Percentiles rank a stretch among this genome's conserved stretches.
These are phyloP conservation scores for Fusarium chlamydosporum DNA, from an alignment of 2,329 filamentous ascomycete species.

Conservation along the genomic window DNA sequence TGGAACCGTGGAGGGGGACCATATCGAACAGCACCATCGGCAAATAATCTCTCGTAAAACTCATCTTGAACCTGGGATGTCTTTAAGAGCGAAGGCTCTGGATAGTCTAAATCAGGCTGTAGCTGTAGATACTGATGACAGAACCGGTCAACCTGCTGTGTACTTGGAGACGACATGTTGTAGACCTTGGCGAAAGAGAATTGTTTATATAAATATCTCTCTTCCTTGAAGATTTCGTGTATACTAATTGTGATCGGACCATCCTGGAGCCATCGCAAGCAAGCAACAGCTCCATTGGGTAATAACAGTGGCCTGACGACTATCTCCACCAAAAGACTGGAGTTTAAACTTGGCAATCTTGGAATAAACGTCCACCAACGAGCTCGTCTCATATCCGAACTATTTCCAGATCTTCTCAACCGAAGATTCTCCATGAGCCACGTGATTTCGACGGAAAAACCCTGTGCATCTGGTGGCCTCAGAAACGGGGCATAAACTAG, in stretches of 20 bases:
- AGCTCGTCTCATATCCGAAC: constrained; percentile 17
- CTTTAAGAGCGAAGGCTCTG: constrained; percentile 70
- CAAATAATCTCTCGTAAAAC: constrained; percentile 77
- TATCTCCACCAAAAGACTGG: constrained; percentile 43
- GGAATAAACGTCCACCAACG: constrained; percentile 12
- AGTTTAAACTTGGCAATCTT: constrained; percentile 37
- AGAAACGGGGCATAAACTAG: constrained; percentile 29
- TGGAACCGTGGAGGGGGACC: constrained; percentile 79
- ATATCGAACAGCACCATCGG: constrained; percentile 66
- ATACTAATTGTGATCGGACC: constrained; percentile 26
- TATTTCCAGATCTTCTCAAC: not conserved
- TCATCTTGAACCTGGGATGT: constrained; percentile 73
- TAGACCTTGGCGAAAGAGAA: not conserved
- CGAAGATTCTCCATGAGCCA: constrained; percentile 47
- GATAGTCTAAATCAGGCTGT: constrained; percentile 74
- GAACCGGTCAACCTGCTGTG: constrained; percentile 63
- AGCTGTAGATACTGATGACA: constrained; percentile 85
- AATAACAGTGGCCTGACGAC: constrained; percentile 30
- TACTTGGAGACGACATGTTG: constrained; percentile 39
- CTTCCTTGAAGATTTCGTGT: constrained; percentile 7
- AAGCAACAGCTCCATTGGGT: constrained; percentile 31
- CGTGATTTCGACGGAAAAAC: constrained; percentile 40
- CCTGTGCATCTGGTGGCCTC: constrained; percentile 32
- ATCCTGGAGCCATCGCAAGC: constrained; percentile 23
- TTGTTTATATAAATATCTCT: constrained; percentile 1